phyloP scores from a whole-genome alignment of 345 rosid species.

The Orychophragmus violaceus region DNA sequence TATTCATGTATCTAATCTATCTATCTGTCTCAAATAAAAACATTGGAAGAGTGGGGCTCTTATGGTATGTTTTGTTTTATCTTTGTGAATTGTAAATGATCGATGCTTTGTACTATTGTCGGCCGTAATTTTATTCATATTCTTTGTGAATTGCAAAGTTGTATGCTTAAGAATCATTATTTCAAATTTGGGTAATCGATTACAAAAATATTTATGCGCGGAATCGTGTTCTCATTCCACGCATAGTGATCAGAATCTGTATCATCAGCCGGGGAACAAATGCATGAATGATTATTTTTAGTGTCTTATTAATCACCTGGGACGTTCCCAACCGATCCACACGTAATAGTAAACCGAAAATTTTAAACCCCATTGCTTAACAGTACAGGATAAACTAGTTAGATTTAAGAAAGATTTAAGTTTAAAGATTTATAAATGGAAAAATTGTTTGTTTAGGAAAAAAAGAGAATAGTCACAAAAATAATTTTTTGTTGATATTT shows the following conservation, averaged over 20 bases:
- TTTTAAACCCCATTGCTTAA: background rate
- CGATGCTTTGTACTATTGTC: conserved; percentile 21
- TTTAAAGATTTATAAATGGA: too few species aligned
- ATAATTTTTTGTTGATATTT: too few species aligned
- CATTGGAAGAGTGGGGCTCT: too few species aligned
- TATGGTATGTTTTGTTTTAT: background rate
- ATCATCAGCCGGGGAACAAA: background rate
- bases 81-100: background rate
- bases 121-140: conserved; percentile 26
- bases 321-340: background rate
- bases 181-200: background rate
- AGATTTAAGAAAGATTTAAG: too few species aligned
- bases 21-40: too few species aligned
- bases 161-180: background rate
- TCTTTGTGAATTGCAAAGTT: conserved; percentile 6
- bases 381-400: background rate
- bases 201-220: background rate
- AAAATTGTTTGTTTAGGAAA: too few species aligned
- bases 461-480: too few species aligned
- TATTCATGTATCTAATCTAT: background rate
- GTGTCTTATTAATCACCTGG: too few species aligned
- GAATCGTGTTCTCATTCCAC: conserved; percentile 12
- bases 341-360: background rate
- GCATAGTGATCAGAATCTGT: background rate
- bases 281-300: too few species aligned